phyloP scores from a whole-genome alignment of 1,284 basidiomycete species.

The Hemileia vastatrix region DNA sequence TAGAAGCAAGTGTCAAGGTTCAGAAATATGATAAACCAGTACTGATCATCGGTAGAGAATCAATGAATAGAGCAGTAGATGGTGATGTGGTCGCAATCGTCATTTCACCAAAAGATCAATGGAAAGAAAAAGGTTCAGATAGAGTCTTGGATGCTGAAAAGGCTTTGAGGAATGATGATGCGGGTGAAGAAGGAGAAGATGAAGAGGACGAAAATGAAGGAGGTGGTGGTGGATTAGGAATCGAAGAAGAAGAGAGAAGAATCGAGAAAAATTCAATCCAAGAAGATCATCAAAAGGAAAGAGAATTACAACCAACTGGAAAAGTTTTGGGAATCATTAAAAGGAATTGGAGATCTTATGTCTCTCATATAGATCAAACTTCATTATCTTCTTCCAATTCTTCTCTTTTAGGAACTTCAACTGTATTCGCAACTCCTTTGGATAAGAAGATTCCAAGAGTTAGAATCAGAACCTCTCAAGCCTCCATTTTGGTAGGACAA shows the following conservation, averaged over 20 bases:
- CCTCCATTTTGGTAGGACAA: slow-evolving; percentile 36
- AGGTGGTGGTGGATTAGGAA: slow-evolving; percentile 23
- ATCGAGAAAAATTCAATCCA: not conserved
- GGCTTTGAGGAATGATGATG: slow-evolving; percentile 39
- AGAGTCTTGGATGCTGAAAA: slow-evolving; percentile 40
- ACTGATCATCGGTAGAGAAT: slow-evolving; percentile 37
- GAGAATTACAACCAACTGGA: slow-evolving; percentile 69
- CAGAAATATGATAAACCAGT: slow-evolving; percentile 30
- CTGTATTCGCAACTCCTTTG: slow-evolving; percentile 40
- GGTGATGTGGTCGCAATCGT: slow-evolving; percentile 42
- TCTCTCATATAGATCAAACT: slow-evolving; percentile 55
- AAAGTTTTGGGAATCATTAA: slow-evolving; percentile 84
- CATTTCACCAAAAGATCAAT: slow-evolving; percentile 39
- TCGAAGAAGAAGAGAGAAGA: slow-evolving; percentile 1
- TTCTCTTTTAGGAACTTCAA: slow-evolving; percentile 33
- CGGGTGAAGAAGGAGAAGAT: slow-evolving; percentile 29
- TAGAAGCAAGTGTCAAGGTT: slow-evolving; percentile 38
- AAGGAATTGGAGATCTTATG: slow-evolving; percentile 85
- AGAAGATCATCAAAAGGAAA: too few relatives aligned
- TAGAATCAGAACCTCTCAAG: slow-evolving; percentile 40
- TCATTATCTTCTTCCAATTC: not conserved
- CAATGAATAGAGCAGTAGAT: slow-evolving; percentile 43
- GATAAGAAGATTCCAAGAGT: slow-evolving; percentile 41
- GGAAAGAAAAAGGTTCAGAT: slow-evolving; percentile 35
- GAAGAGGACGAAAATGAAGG: slow-evolving; percentile 32